These are phyloP conservation scores for Boletellus ananiceps DNA, from an alignment of 768 basidiomycete species.

Conservation along the genomic window DNA sequence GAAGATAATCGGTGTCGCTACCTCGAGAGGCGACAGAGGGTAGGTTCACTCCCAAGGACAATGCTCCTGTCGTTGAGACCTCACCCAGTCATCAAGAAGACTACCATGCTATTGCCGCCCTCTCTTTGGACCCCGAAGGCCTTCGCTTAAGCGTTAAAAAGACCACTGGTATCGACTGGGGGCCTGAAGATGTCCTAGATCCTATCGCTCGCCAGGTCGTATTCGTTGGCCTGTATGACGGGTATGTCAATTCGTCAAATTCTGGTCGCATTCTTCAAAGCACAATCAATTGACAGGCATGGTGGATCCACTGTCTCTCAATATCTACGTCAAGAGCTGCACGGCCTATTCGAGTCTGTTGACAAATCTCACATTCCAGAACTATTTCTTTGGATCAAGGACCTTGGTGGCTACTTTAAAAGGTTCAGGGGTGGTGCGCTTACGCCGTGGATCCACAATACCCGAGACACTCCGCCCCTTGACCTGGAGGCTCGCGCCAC, in stretches of 20 bases:
- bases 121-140: constrained; percentile 75
- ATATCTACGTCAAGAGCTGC: constrained; percentile 80
- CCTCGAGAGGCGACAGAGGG: constrained; percentile 74
- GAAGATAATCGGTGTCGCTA: constrained; percentile 72
- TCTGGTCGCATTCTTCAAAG: background rate
- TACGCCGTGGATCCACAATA: constrained; percentile 52
- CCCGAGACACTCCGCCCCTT: constrained; percentile 35
- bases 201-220: constrained; percentile 69
- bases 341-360: constrained; percentile 78
- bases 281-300: constrained; percentile 54
- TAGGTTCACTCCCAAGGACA: constrained; percentile 25
- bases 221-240: constrained; percentile 90
- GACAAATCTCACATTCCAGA: constrained; percentile 69
- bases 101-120: constrained; percentile 68
- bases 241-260: constrained; percentile 42
- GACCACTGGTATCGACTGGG: constrained; percentile 65
- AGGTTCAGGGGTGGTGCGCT: constrained; percentile 81
- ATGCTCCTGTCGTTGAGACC: constrained; percentile 5
- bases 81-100: constrained; percentile 81
- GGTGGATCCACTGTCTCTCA: constrained; percentile 89
- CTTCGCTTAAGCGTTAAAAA: constrained; percentile 61
- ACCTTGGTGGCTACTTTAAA: constrained; percentile 86
- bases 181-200: constrained; percentile 50
- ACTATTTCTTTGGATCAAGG: constrained; percentile 69
- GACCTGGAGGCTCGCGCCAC: constrained; percentile 86